These are phyloP conservation scores for Gillenia trifoliata DNA, from an alignment of 306 rosid genomes.

Conservation along the genomic window DNA sequence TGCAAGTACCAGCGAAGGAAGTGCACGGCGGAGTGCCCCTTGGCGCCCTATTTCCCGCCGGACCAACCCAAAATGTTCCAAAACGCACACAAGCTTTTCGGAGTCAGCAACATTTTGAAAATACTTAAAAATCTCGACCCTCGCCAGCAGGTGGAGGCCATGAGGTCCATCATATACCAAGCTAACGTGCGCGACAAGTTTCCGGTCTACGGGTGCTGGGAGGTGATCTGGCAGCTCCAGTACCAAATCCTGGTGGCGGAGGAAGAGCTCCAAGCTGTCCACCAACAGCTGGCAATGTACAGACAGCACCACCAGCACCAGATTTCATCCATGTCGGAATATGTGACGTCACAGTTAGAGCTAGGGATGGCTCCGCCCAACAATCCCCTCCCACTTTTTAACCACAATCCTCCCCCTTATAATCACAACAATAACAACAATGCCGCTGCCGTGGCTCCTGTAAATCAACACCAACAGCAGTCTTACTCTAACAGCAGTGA, in stretches of 20 bases:
- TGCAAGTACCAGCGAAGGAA: conserved; percentile 66
- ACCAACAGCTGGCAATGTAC: conserved; percentile 46
- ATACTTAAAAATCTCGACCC: conserved; percentile 41
- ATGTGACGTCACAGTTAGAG: conserved; percentile 49
- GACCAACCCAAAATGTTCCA: conserved; percentile 59
- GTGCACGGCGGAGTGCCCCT: conserved; percentile 58
- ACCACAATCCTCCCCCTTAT: conserved; percentile 25
- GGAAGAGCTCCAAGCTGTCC: conserved; percentile 58
- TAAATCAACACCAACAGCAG: conserved; percentile 36
- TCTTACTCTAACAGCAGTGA: conserved; percentile 41
- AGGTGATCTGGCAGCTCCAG: conserved; percentile 40
- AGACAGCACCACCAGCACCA: conserved; percentile 43
- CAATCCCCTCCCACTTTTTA: conserved; percentile 32
- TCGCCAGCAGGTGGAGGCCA: conserved; percentile 38
- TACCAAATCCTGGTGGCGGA: conserved; percentile 38
- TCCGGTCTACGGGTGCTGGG: conserved; percentile 65
- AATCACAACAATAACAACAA: background rate
- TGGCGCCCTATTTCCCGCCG: conserved; percentile 71
- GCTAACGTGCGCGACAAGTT: conserved; percentile 47
- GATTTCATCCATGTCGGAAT: conserved; percentile 26
- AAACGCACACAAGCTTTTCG: conserved; percentile 68
- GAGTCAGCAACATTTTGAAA: conserved; percentile 62
- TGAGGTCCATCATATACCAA: conserved; percentile 63
- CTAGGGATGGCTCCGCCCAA: conserved; percentile 50
- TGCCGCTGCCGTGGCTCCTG: conserved; percentile 26